These are phyloP conservation scores for Davidsoniella australis DNA, from an alignment of 2,329 filamentous ascomycete species.

Conservation along the genomic window DNA sequence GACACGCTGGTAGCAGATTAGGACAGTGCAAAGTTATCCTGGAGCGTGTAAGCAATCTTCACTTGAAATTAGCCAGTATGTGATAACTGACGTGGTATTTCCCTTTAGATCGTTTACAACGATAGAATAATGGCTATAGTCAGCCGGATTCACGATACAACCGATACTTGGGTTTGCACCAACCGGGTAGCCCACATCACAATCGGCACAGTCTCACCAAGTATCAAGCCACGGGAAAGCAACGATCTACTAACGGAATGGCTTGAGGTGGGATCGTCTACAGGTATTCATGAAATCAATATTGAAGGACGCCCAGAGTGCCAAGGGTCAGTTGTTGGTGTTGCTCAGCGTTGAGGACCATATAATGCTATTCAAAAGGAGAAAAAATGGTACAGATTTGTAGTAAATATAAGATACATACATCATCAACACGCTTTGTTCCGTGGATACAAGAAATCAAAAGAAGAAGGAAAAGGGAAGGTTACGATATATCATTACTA, in stretches of 20 bases:
- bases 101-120: conserved; percentile 55
- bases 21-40: conserved; percentile 48
- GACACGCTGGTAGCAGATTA: conserved; percentile 25
- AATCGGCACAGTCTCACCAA: conserved; percentile 56
- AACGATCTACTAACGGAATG: conserved; percentile 67
- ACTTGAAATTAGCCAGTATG: conserved; percentile 30
- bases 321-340: conserved; percentile 30
- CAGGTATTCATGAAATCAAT: conserved; percentile 29
- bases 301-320: conserved; percentile 32
- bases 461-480: not conserved
- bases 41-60: conserved; percentile 31
- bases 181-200: conserved; percentile 80
- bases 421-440: not conserved
- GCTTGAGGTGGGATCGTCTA: conserved; percentile 39
- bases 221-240: conserved; percentile 85
- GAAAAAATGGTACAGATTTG: too few species aligned
- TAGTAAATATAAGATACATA: too few species aligned
- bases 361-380: too few species aligned
- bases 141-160: conserved; percentile 48
- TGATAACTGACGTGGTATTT: conserved; percentile 14
- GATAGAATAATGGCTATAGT: conserved; percentile 81
- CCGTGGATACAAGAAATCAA: not conserved
- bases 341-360: conserved; percentile 15
- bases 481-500: not conserved
- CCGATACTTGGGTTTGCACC: conserved; percentile 45